These are phyloP conservation scores for Neckera pumila DNA, from an alignment of 225 moss, liverwort and hornwort species.

Conservation along the genomic window DNA sequence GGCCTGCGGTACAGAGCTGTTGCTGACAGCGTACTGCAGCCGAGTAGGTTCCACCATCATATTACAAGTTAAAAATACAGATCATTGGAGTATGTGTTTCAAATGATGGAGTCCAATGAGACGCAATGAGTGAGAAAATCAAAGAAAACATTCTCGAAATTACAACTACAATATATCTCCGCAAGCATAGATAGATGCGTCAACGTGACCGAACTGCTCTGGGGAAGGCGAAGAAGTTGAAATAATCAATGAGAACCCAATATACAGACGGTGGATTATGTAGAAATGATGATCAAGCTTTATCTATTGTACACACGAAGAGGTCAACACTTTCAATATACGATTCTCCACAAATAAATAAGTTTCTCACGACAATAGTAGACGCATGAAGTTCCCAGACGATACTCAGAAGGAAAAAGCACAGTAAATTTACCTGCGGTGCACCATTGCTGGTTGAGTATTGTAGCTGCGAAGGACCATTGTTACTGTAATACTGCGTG, in stretches of 20 bases:
- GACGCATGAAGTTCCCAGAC: not conserved
- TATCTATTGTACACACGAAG: not conserved
- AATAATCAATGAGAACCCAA: not conserved
- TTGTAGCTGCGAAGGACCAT: conserved; percentile 38
- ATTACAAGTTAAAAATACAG: not conserved
- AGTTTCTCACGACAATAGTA: not conserved
- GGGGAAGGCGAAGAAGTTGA: not conserved
- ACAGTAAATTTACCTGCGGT: conserved; percentile 24
- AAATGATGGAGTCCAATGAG: not conserved
- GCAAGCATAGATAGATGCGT: not conserved
- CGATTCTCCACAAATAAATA: not conserved
- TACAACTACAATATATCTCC: not conserved
- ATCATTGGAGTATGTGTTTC: not conserved
- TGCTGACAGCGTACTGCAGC: conserved; percentile 27
- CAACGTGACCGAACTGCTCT: not conserved
- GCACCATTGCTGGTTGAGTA: conserved; percentile 39
- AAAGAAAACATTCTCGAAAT: not conserved
- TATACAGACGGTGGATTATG: not conserved
- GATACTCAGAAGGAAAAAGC: not conserved
- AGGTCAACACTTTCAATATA: not conserved
- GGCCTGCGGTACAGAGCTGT: conserved; percentile 23
- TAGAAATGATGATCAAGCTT: not conserved
- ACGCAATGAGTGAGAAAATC: not conserved
- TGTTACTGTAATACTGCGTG: conserved; percentile 35
- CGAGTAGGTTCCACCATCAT: not conserved